These are phyloP conservation scores for Beta lomatogona DNA, from an alignment of 179 eudicot species.

Conservation along the genomic window DNA sequence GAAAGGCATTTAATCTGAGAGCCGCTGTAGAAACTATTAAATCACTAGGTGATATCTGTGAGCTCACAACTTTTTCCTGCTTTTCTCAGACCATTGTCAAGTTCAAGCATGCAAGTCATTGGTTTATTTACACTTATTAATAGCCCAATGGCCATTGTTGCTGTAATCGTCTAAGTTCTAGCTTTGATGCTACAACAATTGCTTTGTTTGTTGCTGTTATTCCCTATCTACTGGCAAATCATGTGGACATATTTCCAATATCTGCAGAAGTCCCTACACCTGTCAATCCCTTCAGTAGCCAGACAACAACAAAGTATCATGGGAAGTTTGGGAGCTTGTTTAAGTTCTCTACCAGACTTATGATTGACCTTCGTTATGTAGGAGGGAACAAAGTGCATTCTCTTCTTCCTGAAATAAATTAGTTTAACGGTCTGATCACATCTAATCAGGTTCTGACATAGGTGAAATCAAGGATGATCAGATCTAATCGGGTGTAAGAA, in stretches of 20 bases:
- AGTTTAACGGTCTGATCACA: too few species aligned
- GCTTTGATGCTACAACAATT: neutral
- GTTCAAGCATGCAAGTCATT: neutral
- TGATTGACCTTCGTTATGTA: neutral
- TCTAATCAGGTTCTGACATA: too few species aligned
- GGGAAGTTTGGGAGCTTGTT: neutral
- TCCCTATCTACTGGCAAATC: neutral
- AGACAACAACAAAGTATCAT: neutral
- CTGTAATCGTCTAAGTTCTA: neutral
- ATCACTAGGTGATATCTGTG: neutral
- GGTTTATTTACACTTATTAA: neutral
- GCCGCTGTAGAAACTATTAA: neutral
- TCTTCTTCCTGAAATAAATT: neutral
- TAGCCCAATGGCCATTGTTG: neutral
- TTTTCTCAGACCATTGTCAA: neutral
- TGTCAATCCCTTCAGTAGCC: neutral
- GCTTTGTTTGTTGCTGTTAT: neutral
- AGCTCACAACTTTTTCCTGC: neutral
- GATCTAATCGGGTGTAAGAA: too few species aligned
- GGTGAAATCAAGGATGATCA: too few species aligned
- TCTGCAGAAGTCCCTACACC: neutral
- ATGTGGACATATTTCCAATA: neutral
- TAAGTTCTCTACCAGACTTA: neutral
- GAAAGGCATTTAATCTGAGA: neutral
- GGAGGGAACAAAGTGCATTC: neutral